Evolutionary conservation across 2,329 filamentous ascomycete species (phyloP).

Genomic region (Akanthomyces muscarius): DNA sequence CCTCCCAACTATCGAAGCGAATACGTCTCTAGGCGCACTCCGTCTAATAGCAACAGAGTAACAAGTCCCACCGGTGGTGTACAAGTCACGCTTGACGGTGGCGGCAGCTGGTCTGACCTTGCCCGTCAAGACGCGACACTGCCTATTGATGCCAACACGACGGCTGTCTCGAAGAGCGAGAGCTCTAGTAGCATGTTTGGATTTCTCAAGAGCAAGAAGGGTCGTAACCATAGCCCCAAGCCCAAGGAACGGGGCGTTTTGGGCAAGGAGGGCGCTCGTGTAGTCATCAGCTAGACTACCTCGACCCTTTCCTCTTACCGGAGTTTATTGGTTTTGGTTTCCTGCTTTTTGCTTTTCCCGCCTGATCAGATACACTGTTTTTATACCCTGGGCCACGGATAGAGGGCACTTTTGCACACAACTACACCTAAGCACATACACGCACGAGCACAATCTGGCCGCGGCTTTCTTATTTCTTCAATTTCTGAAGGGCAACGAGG

Average conservation of each 20-base stretch:
- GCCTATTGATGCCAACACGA: conserved; percentile 59
- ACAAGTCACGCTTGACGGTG: conserved; percentile 85
- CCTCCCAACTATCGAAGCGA: conserved; percentile 46
- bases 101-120: conserved; percentile 86
- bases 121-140: conserved; percentile 78
- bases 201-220: conserved; percentile 85
- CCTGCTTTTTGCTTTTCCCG: not conserved
- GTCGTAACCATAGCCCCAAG: conserved; percentile 86
- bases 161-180: conserved; percentile 48
- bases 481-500: not conserved
- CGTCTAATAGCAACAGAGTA: conserved; percentile 62
- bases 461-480: not conserved
- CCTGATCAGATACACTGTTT: conserved; percentile 10
- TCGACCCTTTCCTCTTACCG: not conserved
- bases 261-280: conserved; percentile 89
- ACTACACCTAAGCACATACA: not conserved
- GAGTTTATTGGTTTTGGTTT: conserved; percentile 4
- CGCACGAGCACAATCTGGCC: not conserved
- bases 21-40: conserved; percentile 43
- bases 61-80: conserved; percentile 78
- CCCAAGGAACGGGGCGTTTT: conserved; percentile 89
- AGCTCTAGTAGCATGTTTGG: conserved; percentile 78
- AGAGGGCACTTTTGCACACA: conserved; percentile 4
- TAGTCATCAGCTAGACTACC: conserved; percentile 60
- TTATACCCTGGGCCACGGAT: conserved; percentile 17